A percentile compares a stretch with the other conserved stretches of the same genome.
These are phyloP conservation scores for Zygosaccharomyces sapae DNA, from an alignment of 1,139 yeast species.

Conservation along the genomic window DNA sequence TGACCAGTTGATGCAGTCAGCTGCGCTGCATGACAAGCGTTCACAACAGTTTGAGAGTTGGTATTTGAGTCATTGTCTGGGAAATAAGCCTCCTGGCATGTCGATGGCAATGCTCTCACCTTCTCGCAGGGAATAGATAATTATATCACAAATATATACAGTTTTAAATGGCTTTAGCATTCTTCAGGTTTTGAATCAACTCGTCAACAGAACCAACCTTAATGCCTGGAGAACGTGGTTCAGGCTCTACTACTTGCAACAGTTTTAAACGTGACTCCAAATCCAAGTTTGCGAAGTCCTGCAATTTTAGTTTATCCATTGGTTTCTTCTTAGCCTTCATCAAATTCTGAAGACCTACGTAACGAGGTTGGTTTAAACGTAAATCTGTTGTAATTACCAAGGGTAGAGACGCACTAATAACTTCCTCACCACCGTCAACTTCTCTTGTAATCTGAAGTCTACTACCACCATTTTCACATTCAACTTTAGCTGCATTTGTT, in stretches of 20 bases:
- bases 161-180: slow-evolving; percentile 49
- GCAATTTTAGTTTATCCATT: slow-evolving; percentile 56
- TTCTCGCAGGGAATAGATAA: slow-evolving; percentile 16
- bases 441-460: slow-evolving; percentile 78
- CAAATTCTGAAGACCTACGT: slow-evolving; percentile 87
- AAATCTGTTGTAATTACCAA: slow-evolving; percentile 86
- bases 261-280: slow-evolving; percentile 61
- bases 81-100: slow-evolving; percentile 34
- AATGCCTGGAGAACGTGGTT: slow-evolving; percentile 74
- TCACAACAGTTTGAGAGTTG: slow-evolving; percentile 25
- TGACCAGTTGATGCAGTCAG: slow-evolving; percentile 16
- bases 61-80: slow-evolving; percentile 26
- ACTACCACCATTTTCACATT: slow-evolving; percentile 44
- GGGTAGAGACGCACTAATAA: slow-evolving; percentile 74
- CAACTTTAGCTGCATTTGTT: slow-evolving; percentile 89
- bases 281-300: slow-evolving; percentile 64
- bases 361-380: slow-evolving; percentile 90
- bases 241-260: slow-evolving; percentile 78
- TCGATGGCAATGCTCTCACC: slow-evolving; percentile 26
- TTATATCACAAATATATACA: no score
- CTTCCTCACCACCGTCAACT: slow-evolving; percentile 91
- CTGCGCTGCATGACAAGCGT: slow-evolving; percentile 17
- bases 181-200: slow-evolving; percentile 72
- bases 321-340: slow-evolving; percentile 99
- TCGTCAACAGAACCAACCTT: slow-evolving; percentile 80